Evolutionary conservation across 1,139 yeast genomes (phyloP).

Genomic region (Yamadazyma siamensis): DNA sequence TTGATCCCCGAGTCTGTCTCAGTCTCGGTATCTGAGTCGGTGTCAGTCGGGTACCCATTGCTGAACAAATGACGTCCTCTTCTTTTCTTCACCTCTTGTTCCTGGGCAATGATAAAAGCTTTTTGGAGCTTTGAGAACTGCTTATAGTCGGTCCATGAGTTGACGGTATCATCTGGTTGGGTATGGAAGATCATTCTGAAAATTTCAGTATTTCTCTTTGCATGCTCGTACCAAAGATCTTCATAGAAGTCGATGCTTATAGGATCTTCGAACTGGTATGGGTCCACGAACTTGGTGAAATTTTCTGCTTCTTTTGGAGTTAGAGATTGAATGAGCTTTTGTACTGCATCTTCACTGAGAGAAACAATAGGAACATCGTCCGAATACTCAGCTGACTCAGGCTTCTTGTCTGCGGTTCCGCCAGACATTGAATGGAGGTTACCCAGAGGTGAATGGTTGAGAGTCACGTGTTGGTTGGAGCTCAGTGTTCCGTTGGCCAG

Average conservation of each 20-base stretch:
- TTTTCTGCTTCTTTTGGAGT: slow-evolving; percentile 28
- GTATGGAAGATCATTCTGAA: slow-evolving; percentile 86
- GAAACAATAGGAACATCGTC: slow-evolving; percentile 45
- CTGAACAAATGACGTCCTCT: slow-evolving; percentile 17
- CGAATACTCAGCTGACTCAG: slow-evolving; percentile 13
- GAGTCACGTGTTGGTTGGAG: background rate
- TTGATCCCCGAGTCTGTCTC: slow-evolving; percentile 9
- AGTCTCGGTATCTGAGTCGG: slow-evolving; percentile 11
- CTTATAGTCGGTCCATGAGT: slow-evolving; percentile 87
- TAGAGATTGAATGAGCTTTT: slow-evolving; percentile 38
- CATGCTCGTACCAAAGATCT: slow-evolving; percentile 85
- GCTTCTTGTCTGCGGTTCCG: background rate
- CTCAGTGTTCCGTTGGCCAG: background rate
- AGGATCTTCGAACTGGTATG: slow-evolving; percentile 87
- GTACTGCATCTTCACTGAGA: slow-evolving; percentile 45
- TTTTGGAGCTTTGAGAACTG: slow-evolving; percentile 54
- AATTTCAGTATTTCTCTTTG: slow-evolving; percentile 76
- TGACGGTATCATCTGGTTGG: slow-evolving; percentile 90
- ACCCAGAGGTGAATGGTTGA: background rate
- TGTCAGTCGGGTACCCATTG: slow-evolving; percentile 3
- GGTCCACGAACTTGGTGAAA: slow-evolving; percentile 64
- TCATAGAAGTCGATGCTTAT: slow-evolving; percentile 72
- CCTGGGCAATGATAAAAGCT: slow-evolving; percentile 55
- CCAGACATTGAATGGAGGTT: too few species aligned
- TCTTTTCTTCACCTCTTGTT: slow-evolving; percentile 31